Percentiles rank a stretch among this genome's conserved stretches.
phyloP scores from a whole-genome alignment of 2,329 filamentous ascomycete genomes.

The Neopestalotiopsis rosae region DNA sequence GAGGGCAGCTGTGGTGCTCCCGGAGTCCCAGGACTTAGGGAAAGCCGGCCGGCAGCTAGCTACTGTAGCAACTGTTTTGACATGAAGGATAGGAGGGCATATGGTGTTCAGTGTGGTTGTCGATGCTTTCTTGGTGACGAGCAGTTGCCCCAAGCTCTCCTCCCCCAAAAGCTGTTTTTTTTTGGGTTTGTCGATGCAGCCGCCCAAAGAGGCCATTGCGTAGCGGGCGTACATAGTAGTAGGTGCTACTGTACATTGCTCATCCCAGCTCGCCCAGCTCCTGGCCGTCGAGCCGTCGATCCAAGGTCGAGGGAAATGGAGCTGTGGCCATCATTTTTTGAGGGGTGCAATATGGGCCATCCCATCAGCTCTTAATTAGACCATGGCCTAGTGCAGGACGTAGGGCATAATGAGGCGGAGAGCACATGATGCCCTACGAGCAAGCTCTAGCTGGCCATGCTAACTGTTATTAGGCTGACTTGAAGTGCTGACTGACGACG shows the following conservation, averaged over 20 bases:
- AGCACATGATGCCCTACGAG: not conserved
- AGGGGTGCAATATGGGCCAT: not conserved
- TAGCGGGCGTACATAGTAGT: not conserved
- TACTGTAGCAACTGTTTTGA: not conserved
- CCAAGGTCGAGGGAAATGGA: constrained; percentile 4
- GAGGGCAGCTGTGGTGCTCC: not conserved
- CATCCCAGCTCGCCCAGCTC: not conserved
- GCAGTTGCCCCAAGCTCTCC: constrained; percentile 17
- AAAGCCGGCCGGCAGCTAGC: not conserved
- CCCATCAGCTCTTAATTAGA: not conserved
- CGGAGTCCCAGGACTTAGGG: not conserved
- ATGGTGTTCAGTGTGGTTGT: constrained; percentile 8
- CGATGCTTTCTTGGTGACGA: constrained; percentile 10
- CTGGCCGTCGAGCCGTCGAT: not conserved
- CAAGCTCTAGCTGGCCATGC: not conserved
- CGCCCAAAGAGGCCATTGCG: not conserved
- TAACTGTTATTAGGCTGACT: not conserved
- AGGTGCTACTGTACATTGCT: not conserved
- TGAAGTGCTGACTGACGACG: constrained; percentile 5
- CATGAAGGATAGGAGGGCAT: constrained; percentile 7
- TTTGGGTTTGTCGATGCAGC: constrained; percentile 13
- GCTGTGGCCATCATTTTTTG: constrained; percentile 10
- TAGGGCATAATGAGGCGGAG: constrained; percentile 16
- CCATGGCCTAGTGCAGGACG: constrained; percentile 3
- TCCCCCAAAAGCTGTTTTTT: not conserved